These are phyloP conservation scores for Knufia fluminis DNA, from an alignment of 2,329 filamentous ascomycete genomes.

Conservation along the genomic window DNA sequence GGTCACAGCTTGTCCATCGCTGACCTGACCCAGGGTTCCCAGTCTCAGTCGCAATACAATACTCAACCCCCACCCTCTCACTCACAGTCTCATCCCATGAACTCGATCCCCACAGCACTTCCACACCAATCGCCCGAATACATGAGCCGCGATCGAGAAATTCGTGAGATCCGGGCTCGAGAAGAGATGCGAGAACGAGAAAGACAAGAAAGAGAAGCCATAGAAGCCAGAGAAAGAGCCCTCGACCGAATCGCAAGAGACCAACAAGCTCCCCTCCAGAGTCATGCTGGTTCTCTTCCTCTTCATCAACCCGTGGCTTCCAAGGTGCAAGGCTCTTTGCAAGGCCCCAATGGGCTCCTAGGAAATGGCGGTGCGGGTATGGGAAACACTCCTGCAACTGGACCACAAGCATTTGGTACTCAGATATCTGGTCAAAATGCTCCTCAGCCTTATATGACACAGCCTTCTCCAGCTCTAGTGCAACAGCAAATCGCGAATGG, in stretches of 20 bases:
- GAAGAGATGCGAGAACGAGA: conserved; percentile 49
- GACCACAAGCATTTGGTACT: conserved; percentile 43
- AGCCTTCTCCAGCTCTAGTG: conserved; percentile 37
- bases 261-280: conserved; percentile 67
- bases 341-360: conserved; percentile 83
- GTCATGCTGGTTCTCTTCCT: conserved; percentile 76
- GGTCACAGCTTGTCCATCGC: conserved; percentile 40
- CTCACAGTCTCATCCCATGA: conserved; percentile 17
- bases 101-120: conserved; percentile 14
- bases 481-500: conserved; percentile 60
- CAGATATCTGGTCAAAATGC: conserved; percentile 42
- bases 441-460: conserved; percentile 40
- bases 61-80: conserved; percentile 28
- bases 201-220: conserved; percentile 31
- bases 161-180: conserved; percentile 42
- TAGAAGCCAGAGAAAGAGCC: conserved; percentile 46
- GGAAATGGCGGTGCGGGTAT: conserved; percentile 57
- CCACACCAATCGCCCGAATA: conserved; percentile 23
- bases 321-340: conserved; percentile 69
- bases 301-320: conserved; percentile 91
- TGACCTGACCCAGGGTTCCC: conserved; percentile 37
- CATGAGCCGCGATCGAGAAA: conserved; percentile 28
- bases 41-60: conserved; percentile 33
- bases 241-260: conserved; percentile 41
- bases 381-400: background rate